Conservation (phyloP, 371 early-diverging fungal species). For the Lichtheimia corymbifera region DNA sequence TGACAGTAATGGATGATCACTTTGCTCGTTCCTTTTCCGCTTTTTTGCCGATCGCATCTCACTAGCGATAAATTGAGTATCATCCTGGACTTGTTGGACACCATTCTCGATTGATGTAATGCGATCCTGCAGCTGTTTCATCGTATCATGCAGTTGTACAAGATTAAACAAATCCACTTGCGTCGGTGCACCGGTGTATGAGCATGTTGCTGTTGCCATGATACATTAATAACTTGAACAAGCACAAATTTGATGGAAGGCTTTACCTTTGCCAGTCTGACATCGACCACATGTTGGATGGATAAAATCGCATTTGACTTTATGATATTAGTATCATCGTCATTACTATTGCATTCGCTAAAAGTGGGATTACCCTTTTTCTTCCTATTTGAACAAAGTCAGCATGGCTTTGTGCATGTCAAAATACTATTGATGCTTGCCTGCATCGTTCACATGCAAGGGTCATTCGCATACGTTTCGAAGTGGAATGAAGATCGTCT, state of each 20-base stretch:
- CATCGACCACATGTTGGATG: conserved; percentile 51
- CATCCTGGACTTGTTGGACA: conserved; percentile 28
- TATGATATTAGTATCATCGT: conserved; percentile 1
- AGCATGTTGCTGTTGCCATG: conserved; percentile 32
- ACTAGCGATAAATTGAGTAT: conserved; percentile 35
- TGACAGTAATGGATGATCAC: neutral
- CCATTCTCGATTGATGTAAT: conserved; percentile 35
- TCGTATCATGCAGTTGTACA: conserved; percentile 43
- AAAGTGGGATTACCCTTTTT: neutral
- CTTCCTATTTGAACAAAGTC: neutral
- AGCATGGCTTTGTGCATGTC: neutral
- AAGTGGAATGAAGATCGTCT: conserved; percentile 23
- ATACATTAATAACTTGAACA: conserved; percentile 1
- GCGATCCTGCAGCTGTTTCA: conserved; percentile 33
- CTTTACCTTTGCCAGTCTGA: conserved; percentile 38
- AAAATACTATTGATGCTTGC: conserved; percentile 17
- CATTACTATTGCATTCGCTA: neutral
- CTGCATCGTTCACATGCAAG: conserved; percentile 58
- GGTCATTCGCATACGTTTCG: conserved; percentile 53
- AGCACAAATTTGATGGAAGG: neutral
- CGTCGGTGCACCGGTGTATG: conserved; percentile 48
- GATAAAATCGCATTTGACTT: conserved; percentile 56
- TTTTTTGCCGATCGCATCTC: conserved; percentile 18
- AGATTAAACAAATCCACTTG: conserved; percentile 53
- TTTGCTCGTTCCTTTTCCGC: neutral